Conservation (phyloP, 768 basidiomycete species). For the Podaxis sp. region DNA sequence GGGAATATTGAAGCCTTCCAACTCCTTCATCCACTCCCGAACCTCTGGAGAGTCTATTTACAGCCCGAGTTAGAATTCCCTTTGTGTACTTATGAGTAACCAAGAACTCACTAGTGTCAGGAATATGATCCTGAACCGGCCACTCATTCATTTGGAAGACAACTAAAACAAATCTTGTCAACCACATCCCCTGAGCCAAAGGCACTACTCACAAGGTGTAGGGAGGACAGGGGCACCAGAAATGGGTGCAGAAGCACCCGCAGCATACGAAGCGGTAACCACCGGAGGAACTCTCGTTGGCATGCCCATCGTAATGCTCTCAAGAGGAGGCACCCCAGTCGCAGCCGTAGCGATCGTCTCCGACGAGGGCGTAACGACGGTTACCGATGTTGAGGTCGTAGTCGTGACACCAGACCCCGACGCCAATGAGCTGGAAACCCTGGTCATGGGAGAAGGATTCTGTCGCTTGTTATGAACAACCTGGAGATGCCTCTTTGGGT, state of each 20-base stretch:
- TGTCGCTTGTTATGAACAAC: slow-evolving; percentile 37
- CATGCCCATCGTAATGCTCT: slow-evolving; percentile 60
- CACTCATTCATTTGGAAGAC: slow-evolving; percentile 36
- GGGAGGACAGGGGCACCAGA: slow-evolving; percentile 67
- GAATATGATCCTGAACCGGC: slow-evolving; percentile 60
- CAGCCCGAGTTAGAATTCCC: background rate
- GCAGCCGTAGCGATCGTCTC: slow-evolving; percentile 41
- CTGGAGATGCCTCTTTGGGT: slow-evolving; percentile 29
- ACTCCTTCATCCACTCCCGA: slow-evolving; percentile 69
- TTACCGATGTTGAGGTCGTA: slow-evolving; percentile 12
- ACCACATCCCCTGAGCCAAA: background rate
- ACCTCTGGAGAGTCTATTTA: slow-evolving; percentile 55
- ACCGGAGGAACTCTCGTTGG: slow-evolving; percentile 44
- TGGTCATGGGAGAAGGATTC: slow-evolving; percentile 3
- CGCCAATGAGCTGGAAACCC: slow-evolving; percentile 12
- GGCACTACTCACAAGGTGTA: slow-evolving; percentile 42
- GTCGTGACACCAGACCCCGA: slow-evolving; percentile 8
- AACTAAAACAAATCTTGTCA: slow-evolving; percentile 13
- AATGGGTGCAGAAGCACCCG: slow-evolving; percentile 60
- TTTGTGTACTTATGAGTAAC: background rate
- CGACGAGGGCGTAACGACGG: slow-evolving; percentile 3
- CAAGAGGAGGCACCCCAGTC: slow-evolving; percentile 52
- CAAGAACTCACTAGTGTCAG: slow-evolving; percentile 47
- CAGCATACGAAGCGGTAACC: slow-evolving; percentile 46
- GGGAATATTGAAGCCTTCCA: slow-evolving; percentile 69